Conservation (phyloP, 1,284 basidiomycete genomes). For the Pseudozyma hubeiensis region DNA sequence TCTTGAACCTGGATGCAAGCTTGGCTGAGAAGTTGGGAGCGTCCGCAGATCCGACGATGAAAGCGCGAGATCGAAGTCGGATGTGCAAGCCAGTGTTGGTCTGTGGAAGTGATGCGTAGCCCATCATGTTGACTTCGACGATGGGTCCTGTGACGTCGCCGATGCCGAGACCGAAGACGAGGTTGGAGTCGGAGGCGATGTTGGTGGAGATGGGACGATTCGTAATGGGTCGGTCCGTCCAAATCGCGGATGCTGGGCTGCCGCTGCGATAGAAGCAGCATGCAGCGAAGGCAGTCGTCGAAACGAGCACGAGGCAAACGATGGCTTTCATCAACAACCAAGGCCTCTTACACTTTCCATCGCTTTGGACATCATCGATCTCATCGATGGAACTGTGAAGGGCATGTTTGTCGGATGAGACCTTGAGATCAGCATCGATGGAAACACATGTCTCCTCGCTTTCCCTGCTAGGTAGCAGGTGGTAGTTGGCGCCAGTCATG, state of each 20-base stretch:
- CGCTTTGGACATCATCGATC: background rate
- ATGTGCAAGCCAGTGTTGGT: slow-evolving; percentile 83
- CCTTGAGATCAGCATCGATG: slow-evolving; percentile 9
- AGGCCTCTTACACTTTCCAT: background rate
- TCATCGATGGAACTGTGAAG: background rate
- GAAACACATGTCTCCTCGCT: slow-evolving; percentile 40
- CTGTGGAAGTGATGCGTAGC: slow-evolving; percentile 78
- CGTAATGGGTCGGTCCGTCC: slow-evolving; percentile 8
- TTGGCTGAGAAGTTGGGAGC: background rate
- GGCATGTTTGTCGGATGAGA: slow-evolving; percentile 4
- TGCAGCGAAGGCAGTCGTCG: slow-evolving; percentile 13
- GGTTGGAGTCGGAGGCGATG: background rate
- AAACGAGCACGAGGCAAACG: slow-evolving; percentile 22
- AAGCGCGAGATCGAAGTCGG: slow-evolving; percentile 81
- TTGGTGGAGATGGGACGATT: background rate
- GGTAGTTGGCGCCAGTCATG: slow-evolving; percentile 43
- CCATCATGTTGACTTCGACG: slow-evolving; percentile 73
- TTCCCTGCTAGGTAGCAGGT: slow-evolving; percentile 31
- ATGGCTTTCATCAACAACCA: slow-evolving; percentile 27
- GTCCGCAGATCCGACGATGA: slow-evolving; percentile 74
- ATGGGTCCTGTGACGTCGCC: slow-evolving; percentile 79
- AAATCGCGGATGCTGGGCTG: slow-evolving; percentile 1
- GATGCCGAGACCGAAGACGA: slow-evolving; percentile 71
- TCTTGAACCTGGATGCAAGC: slow-evolving; percentile 14
- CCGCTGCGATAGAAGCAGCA: slow-evolving; percentile 24